These are phyloP conservation scores for Jaapia argillacea DNA, from an alignment of 768 basidiomycete genomes.

Conservation along the genomic window DNA sequence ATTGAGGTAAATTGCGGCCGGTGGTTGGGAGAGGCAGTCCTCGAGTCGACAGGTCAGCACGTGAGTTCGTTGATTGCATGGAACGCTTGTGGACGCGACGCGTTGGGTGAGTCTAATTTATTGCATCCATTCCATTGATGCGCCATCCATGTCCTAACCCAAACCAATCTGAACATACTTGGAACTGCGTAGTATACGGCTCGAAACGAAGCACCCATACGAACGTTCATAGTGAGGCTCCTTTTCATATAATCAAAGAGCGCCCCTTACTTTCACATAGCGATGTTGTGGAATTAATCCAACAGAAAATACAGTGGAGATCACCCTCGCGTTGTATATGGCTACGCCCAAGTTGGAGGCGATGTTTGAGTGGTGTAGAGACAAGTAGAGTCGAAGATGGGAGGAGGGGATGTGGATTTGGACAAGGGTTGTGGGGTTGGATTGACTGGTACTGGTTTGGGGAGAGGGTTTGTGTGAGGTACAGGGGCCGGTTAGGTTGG, in stretches of 20 bases:
- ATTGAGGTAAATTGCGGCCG: too few relatives aligned
- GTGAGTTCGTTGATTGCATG: too few relatives aligned
- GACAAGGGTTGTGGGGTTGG: slow-evolving; percentile 51
- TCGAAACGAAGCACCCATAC: slow-evolving; percentile 40
- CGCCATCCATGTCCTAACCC: too few relatives aligned
- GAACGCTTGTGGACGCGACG: too few relatives aligned
- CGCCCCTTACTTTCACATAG: too few relatives aligned
- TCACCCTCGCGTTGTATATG: slow-evolving; percentile 69
- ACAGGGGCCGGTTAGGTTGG: slow-evolving; percentile 44
- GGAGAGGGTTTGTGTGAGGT: slow-evolving; percentile 63
- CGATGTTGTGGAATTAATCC: slow-evolving; percentile 40
- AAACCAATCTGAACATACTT: slow-evolving; percentile 25
- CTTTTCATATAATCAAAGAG: too few relatives aligned
- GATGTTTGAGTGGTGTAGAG: slow-evolving; percentile 63
- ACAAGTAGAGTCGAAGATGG: slow-evolving; percentile 45
- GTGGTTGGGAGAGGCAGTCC: slow-evolving; percentile 79
- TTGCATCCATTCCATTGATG: too few relatives aligned
- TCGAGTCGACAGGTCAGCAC: slow-evolving; percentile 57
- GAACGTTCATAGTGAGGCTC: too few relatives aligned
- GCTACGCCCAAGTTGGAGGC: slow-evolving; percentile 78
- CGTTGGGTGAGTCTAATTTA: too few relatives aligned
- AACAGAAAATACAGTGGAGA: slow-evolving; percentile 47
- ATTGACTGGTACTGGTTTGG: slow-evolving; percentile 90
- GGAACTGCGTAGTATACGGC: slow-evolving; percentile 45
- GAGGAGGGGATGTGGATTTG: slow-evolving; percentile 17